Conservation (phyloP, 768 basidiomycete genomes). For the Lactifluus volemus region DNA sequence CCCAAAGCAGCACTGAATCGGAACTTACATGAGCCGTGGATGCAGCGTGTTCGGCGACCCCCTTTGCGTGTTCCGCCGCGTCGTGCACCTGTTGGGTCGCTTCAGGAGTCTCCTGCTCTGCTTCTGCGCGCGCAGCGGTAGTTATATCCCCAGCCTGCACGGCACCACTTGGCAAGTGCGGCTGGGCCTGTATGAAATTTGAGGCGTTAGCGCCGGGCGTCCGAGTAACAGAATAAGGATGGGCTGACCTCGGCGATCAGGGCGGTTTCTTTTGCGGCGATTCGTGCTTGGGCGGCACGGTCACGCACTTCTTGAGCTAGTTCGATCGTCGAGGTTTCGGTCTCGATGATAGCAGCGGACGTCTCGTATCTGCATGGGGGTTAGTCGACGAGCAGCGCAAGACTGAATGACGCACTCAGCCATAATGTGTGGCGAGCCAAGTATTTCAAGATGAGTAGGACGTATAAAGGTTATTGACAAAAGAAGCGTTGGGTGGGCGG, state of each 20-base stretch:
- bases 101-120: conserved; percentile 35
- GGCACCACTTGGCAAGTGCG: background rate
- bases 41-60: conserved; percentile 45
- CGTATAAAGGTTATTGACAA: background rate
- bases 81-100: conserved; percentile 38
- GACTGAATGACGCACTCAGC: background rate
- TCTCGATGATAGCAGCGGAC: conserved; percentile 12
- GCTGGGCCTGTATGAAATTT: background rate
- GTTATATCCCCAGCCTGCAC: conserved; percentile 30
- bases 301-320: conserved; percentile 5
- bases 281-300: background rate
- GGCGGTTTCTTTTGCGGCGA: conserved; percentile 10
- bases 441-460: background rate
- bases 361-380: conserved; percentile 9
- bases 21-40: conserved; percentile 40
- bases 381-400: background rate
- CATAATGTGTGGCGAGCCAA: background rate
- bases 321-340: conserved; percentile 11
- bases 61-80: conserved; percentile 38
- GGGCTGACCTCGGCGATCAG: conserved; percentile 1
- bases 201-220: background rate
- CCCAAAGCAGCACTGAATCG: background rate
- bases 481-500: conserved; percentile 2
- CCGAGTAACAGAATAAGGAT: background rate
- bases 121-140: conserved; percentile 45